These are phyloP conservation scores for Thalassiosira ordinaria DNA, from an alignment of 352 stramenopile genomes.

Conservation along the genomic window DNA sequence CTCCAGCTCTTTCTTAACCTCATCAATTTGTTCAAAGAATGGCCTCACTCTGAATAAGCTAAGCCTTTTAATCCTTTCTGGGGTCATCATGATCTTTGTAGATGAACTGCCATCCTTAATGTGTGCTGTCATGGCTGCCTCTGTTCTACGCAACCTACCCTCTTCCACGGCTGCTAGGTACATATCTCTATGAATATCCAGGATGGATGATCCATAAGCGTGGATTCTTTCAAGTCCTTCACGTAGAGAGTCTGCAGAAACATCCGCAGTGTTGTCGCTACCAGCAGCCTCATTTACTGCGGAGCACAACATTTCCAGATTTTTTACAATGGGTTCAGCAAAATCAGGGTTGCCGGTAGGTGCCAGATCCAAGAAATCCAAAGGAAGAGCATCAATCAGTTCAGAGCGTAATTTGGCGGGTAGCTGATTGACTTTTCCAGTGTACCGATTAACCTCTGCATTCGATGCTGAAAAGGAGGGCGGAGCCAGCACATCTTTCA, in stretches of 20 bases:
- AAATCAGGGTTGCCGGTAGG: conserved; percentile 15
- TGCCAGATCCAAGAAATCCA: conserved; percentile 69
- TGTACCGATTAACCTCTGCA: conserved; percentile 62
- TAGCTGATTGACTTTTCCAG: conserved; percentile 72
- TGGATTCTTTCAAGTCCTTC: conserved; percentile 66
- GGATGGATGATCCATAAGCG: conserved; percentile 65
- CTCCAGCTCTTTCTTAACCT: conserved; percentile 58
- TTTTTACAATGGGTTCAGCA: conserved; percentile 47
- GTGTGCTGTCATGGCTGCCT: conserved; percentile 74
- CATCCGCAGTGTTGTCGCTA: conserved; percentile 3
- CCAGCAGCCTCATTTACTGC: conserved; percentile 55
- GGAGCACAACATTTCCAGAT: conserved; percentile 51
- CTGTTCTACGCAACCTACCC: conserved; percentile 62
- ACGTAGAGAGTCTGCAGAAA: conserved; percentile 52
- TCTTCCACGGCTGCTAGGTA: conserved; percentile 81
- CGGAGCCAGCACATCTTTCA: conserved; percentile 52
- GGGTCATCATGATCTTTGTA: conserved; percentile 56
- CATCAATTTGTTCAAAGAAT: conserved; percentile 78
- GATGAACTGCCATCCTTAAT: conserved; percentile 41
- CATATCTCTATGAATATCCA: conserved; percentile 83
- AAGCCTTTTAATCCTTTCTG: conserved; percentile 74
- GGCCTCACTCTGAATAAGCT: conserved; percentile 74
- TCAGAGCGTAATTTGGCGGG: conserved; percentile 50
- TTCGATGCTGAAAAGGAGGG: conserved; percentile 14
- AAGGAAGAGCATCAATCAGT: conserved; percentile 64